Base-by-base conservation (phyloP, 2,329 filamentous ascomycete species). In the Paecilomyces fulvus region DNA sequence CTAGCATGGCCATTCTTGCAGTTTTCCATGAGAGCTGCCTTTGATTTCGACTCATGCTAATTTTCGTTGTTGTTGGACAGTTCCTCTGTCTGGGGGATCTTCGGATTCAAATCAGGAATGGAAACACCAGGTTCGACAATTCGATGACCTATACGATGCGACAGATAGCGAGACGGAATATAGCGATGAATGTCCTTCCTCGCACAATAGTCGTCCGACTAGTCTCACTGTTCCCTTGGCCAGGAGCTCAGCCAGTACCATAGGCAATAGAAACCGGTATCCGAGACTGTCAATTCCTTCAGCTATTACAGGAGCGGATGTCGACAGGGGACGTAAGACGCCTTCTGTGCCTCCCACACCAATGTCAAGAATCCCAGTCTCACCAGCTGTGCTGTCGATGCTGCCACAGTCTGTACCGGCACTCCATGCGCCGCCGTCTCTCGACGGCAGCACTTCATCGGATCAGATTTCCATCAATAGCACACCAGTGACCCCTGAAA, bases 401-500 rank as follows among this genome's bases (percentile, higher is more conserved):
- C 84, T 96, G 70, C 81, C 83, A 28, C 80, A 85, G 21, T 81
- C 84, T 51, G 80, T 92, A 3, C 90, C 90, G 1, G 86, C 84
- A 33, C 82, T 85, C 30, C 92, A 90, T 55, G 87, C 89, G 5
- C 87, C 92, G 3, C 92, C 92, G 3, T 96, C 92, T 3, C 79
- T 96, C 3, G 92, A 96, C 74, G 92, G 91, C 21, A 96, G 90
- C 73, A 76, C 94, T 65, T 88, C 85, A 8, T 95, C 92, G 1
- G 92, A 96, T 67, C 91, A 95, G 69, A 82, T 95, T 71, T 89
- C 90, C 1, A 82, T 81, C 54, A 81, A 91, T 70, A 95, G 90
- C 66, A 90, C 90, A 52, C 91, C 92, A 4, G 84, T 89, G 10
- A 96, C 92, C 0, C 92, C 92, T 12, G 81, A 92, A 58, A 80